Evolutionary conservation across 345 rosid species (phyloP).

Genomic region (Rhizophora mangle): DNA sequence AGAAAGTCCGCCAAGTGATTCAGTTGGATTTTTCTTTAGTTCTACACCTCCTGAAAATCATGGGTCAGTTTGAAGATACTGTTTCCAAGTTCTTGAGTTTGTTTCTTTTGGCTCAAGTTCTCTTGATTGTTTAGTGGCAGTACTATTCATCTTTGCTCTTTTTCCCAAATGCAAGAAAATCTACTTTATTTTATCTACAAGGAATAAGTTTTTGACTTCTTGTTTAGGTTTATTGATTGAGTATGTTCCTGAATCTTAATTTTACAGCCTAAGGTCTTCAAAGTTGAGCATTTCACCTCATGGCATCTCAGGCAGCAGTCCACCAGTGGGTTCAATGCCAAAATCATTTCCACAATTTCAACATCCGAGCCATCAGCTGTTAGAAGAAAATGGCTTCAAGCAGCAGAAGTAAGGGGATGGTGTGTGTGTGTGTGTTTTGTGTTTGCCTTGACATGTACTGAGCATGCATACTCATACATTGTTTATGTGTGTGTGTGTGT

Average conservation of each 20-base stretch:
- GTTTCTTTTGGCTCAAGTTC: no score
- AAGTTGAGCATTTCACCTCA: conserved; percentile 83
- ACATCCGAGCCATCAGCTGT: conserved; percentile 92
- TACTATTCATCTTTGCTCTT: no score
- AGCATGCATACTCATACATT: neutral
- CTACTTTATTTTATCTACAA: no score
- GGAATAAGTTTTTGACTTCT: neutral
- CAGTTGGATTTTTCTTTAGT: conserved; percentile 93
- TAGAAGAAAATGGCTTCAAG: conserved; percentile 95
- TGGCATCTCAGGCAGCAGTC: conserved; percentile 71
- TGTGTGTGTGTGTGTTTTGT: conserved; percentile 3
- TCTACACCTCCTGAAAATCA: conserved; percentile 92
- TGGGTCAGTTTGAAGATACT: conserved; percentile 56
- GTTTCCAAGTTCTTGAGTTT: neutral
- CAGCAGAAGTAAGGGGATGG: conserved; percentile 76
- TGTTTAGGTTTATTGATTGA: neutral
- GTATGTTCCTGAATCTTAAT: conserved; percentile 17
- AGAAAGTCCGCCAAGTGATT: conserved; percentile 94
- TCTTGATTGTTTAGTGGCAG: no score
- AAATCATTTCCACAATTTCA: conserved; percentile 89
- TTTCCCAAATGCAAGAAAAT: no score
- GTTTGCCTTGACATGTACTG: neutral
- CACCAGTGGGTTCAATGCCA: conserved; percentile 95
- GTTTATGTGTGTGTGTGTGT: neutral
- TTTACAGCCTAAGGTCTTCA: conserved; percentile 64